Base-by-base conservation (phyloP, 225 moss, liverwort and hornwort genomes). In the Marchantia polymorpha region DNA sequence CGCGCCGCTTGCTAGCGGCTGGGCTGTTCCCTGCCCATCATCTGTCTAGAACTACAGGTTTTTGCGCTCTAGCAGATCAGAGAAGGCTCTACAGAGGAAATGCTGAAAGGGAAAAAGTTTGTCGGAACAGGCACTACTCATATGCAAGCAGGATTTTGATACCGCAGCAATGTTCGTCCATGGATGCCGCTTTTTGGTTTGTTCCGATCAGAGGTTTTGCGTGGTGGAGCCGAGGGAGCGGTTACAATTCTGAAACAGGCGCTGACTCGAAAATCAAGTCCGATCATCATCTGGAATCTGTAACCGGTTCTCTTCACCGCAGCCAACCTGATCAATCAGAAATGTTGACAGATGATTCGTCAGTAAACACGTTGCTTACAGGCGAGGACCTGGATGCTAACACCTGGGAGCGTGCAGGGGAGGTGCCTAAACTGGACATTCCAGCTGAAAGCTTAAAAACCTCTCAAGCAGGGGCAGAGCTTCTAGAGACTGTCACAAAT, bases 221-320 rank as follows among this genome's bases (percentile, higher is more conserved):
- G 22, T 77, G 63, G 63, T 77, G 77, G 77, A 77, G 77, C 51
- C 63, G 77, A 61, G 77, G 76, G 64, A 64, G 11, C n/a, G 39
- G 12, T 4, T 64, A 63, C 7, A 48, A 15, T 39, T 65, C 77
- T 7, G 64, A 10, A 9, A 51, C 49, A 64, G 64, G 50, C 47
- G 3, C 47, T 26, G 50, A 6, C 13, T 63, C 77, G 6, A 49
- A 13, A n/a, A 77, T 48, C 64, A 48, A 50, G 19, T 64, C 77
- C 12, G 49, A 63, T 50, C 48, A 51, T 12, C 11, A n/a, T 26
- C 0, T 63, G 64, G 77, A 50, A 50, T 60, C 60, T 20, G 50
- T 16, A 5, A 46, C 9, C 8, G 49, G 49, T 64, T 20, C 63
- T 64, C 6, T 23, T n/a, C 14, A 22, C 16, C 22, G 20, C 60